Conservation (phyloP, 139 green algal species). For the Mesotaenium endlicherianum region DNA sequence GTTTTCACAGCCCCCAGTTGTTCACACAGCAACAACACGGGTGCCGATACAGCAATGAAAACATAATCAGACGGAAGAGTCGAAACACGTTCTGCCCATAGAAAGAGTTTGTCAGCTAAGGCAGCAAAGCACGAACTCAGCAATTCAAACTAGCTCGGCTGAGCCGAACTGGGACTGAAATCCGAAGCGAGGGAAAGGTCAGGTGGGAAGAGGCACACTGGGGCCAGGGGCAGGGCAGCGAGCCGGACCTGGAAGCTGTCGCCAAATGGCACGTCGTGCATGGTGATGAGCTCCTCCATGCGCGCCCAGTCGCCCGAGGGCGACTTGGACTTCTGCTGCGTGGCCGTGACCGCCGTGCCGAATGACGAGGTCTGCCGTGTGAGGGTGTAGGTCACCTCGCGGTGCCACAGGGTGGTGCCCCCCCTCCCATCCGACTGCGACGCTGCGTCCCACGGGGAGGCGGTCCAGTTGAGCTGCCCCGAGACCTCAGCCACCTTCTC, state of each 20-base stretch:
- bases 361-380: slow-evolving; percentile 26
- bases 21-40: background rate
- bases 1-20: background rate
- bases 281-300: slow-evolving; percentile 39
- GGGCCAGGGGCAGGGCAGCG: background rate
- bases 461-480: background rate
- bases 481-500: background rate
- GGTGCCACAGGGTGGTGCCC: background rate
- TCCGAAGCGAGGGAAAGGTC: background rate
- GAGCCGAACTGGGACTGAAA: background rate
- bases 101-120: background rate
- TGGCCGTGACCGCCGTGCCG: slow-evolving; percentile 14
- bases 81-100: background rate
- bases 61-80: background rate
- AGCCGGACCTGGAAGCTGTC: slow-evolving; percentile 41
- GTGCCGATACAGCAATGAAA: too few species aligned
- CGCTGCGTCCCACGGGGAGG: background rate
- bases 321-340: slow-evolving; percentile 33
- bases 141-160: background rate
- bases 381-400: slow-evolving; percentile 27
- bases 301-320: background rate
- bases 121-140: background rate
- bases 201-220: background rate
- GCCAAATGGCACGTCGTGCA: slow-evolving; percentile 47
- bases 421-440: too few species aligned